A percentile compares a stretch with the other conserved stretches of the same genome.
These are phyloP conservation scores for Trichosporon ovoides DNA, from an alignment of 1,284 basidiomycete species.

Conservation along the genomic window DNA sequence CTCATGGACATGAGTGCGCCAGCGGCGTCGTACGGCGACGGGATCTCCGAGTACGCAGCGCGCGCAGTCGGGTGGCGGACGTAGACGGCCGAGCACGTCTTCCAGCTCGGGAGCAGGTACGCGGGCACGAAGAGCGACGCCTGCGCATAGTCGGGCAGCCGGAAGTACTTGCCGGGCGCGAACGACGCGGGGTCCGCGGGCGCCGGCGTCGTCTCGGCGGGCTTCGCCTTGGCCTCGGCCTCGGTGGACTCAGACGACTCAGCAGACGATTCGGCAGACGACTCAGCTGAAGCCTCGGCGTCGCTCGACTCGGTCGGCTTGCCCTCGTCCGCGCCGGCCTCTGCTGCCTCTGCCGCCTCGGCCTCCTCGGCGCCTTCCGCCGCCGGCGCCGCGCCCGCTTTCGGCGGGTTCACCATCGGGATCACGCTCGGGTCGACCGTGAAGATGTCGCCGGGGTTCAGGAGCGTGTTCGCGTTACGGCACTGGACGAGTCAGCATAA, in stretches of 20 bases:
- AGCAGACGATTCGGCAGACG: neutral
- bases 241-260: constrained; percentile 12
- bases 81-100: constrained; percentile 88
- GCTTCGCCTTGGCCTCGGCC: constrained; percentile 11
- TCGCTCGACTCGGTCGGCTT: constrained; percentile 10
- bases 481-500: constrained; percentile 54
- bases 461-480: constrained; percentile 76
- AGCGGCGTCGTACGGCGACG: constrained; percentile 87
- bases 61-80: constrained; percentile 93
- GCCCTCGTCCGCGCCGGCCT: constrained; percentile 14
- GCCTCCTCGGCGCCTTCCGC: constrained; percentile 28
- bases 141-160: constrained; percentile 78
- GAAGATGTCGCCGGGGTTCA: constrained; percentile 92
- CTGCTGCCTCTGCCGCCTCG: constrained; percentile 28
- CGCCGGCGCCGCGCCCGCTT: neutral
- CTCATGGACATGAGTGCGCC: constrained; percentile 74
- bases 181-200: constrained; percentile 6
- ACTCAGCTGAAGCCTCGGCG: constrained; percentile 15
- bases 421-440: constrained; percentile 79
- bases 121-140: constrained; percentile 94
- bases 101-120: constrained; percentile 85
- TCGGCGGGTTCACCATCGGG: constrained; percentile 56
- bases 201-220: constrained; percentile 11
- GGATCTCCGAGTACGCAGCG: constrained; percentile 85
- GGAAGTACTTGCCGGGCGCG: constrained; percentile 54